phyloP scores from a whole-genome alignment of 768 basidiomycete genomes.

The Suillus placidus region DNA sequence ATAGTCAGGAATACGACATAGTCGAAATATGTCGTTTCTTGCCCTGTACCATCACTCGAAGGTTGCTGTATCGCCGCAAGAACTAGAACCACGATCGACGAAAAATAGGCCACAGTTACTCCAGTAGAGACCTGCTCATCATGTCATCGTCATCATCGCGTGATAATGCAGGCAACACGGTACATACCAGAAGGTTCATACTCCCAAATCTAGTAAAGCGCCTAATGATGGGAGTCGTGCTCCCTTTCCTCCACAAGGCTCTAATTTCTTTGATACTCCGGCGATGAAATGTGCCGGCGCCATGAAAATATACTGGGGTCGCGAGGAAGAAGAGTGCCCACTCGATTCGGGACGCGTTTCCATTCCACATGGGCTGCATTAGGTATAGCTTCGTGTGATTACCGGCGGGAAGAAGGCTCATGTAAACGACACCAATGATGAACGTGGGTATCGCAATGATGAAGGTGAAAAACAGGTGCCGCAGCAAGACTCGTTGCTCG shows the following conservation, averaged over 20 bases:
- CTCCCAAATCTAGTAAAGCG: slow-evolving; percentile 77
- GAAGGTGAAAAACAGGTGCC: slow-evolving; percentile 58
- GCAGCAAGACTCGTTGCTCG: slow-evolving; percentile 57
- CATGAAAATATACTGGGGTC: slow-evolving; percentile 72
- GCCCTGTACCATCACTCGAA: slow-evolving; percentile 40
- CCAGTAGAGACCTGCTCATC: slow-evolving; percentile 52
- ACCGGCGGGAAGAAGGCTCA: slow-evolving; percentile 58
- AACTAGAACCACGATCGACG: slow-evolving; percentile 70
- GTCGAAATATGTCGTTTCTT: slow-evolving; percentile 79
- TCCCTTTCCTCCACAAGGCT: slow-evolving; percentile 58
- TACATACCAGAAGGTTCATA: slow-evolving; percentile 78
- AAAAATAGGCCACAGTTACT: slow-evolving; percentile 76
- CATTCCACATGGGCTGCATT: slow-evolving; percentile 63
- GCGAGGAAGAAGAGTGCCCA: slow-evolving; percentile 70
- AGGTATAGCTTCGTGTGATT: slow-evolving; percentile 52
- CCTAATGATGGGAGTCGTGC: slow-evolving; percentile 51
- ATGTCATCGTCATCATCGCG: slow-evolving; percentile 3
- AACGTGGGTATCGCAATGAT: slow-evolving; percentile 75
- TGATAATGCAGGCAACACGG: not conserved
- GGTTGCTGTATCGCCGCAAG: slow-evolving; percentile 52
- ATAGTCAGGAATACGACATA: slow-evolving; percentile 79
- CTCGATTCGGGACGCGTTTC: slow-evolving; percentile 56
- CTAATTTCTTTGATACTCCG: slow-evolving; percentile 57
- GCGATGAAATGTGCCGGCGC: slow-evolving; percentile 59
- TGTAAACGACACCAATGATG: slow-evolving; percentile 76